These are phyloP conservation scores for Dictyostelium intermedium DNA, from an alignment of 78 protist species.

Conservation along the genomic window DNA sequence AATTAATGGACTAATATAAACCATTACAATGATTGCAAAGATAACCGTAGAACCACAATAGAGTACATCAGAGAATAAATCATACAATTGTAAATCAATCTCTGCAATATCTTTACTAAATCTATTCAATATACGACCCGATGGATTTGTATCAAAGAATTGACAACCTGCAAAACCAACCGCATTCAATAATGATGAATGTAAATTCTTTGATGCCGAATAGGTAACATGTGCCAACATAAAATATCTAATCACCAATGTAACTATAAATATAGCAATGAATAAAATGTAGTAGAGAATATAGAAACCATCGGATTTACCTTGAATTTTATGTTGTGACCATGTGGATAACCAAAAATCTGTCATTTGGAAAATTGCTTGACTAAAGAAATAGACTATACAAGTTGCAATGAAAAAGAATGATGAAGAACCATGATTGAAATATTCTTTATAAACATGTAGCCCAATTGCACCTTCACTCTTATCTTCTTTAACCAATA, in stretches of 20 bases:
- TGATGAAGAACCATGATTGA: not conserved
- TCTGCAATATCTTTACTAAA: slow-evolving; percentile 49
- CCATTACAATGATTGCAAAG: not conserved
- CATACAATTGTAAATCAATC: slow-evolving; percentile 48
- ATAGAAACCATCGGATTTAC: not conserved
- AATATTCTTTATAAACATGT: not conserved
- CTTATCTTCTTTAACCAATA: slow-evolving; percentile 41
- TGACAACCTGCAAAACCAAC: slow-evolving; percentile 2
- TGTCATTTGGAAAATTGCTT: not conserved
- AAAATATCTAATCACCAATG: not conserved
- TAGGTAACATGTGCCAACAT: not conserved
- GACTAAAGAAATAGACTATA: slow-evolving; percentile 10
- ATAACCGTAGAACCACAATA: not conserved
- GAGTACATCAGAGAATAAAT: not conserved
- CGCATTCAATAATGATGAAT: not conserved
- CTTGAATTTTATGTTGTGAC: not conserved
- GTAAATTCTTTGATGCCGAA: not conserved
- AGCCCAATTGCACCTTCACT: slow-evolving; percentile 1
- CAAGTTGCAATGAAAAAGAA: not conserved
- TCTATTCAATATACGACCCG: slow-evolving; percentile 71
- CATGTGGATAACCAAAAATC: slow-evolving; percentile 30
- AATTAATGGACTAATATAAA: slow-evolving; percentile 17
- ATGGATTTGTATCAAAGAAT: slow-evolving; percentile 68
- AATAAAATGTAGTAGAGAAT: not conserved
- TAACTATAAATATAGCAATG: not conserved